phyloP scores from a whole-genome alignment of 345 rosid genomes.

The Aquilaria malaccensis region DNA sequence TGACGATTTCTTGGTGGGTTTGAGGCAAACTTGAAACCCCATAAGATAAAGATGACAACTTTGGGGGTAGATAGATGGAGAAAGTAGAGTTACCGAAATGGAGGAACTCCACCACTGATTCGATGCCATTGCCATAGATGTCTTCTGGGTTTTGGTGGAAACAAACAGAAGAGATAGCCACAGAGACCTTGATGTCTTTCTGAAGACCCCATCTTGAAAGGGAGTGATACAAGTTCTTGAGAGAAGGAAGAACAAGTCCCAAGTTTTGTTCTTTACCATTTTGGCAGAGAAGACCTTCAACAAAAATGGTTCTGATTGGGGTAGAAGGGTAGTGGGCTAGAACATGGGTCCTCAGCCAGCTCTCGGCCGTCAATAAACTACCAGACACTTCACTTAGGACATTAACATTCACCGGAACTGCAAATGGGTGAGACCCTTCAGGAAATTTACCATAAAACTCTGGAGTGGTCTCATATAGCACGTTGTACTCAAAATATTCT shows the following conservation, averaged over 20 bases:
- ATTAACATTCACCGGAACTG: constrained; percentile 37
- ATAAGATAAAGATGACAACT: constrained; percentile 23
- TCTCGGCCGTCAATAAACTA: constrained; percentile 56
- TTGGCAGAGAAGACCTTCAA: constrained; percentile 31
- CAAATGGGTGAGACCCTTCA: constrained; percentile 27
- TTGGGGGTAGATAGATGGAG: constrained; percentile 34
- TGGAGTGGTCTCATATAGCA: constrained; percentile 21
- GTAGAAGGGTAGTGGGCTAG: constrained; percentile 57
- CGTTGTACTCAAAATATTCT: constrained; percentile 39
- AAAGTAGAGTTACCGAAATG: constrained; percentile 46
- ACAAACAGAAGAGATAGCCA: constrained; percentile 39
- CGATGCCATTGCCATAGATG: constrained; percentile 20
- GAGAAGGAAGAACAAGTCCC: constrained; percentile 33
- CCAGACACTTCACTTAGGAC: constrained; percentile 45
- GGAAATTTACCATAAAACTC: constrained; percentile 23
- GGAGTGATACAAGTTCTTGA: constrained; percentile 54
- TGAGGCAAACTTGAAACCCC: constrained; percentile 17
- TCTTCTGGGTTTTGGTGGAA: constrained; percentile 23
- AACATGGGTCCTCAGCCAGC: constrained; percentile 64
- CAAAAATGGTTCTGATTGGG: constrained; percentile 57
- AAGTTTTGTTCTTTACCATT: constrained; percentile 26
- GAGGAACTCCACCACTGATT: constrained; percentile 35
- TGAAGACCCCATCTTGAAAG: constrained; percentile 66
- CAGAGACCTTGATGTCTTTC: constrained; percentile 52
- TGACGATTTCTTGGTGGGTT: constrained; percentile 25